Conservation (phyloP, 108 stramenopile species). For the Stephanodiscus triporus region DNA sequence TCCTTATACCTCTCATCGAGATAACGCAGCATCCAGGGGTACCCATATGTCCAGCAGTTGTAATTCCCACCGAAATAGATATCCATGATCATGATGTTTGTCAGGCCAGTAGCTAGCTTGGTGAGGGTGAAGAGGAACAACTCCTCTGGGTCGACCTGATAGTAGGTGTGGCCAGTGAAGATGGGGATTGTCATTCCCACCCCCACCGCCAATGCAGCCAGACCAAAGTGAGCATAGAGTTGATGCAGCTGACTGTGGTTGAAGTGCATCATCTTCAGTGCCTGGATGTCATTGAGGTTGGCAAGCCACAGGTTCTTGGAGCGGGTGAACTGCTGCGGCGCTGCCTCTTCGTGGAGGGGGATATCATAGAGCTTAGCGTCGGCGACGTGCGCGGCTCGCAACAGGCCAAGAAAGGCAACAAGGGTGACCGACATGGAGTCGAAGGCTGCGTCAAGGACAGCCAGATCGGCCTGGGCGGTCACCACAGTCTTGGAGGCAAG, state of each 20-base stretch:
- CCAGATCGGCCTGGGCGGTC: too few species aligned
- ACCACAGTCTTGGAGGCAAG: too few species aligned
- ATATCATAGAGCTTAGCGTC: background rate
- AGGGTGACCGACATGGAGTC: background rate
- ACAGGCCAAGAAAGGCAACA: background rate
- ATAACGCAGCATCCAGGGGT: constrained; percentile 11
- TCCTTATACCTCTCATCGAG: constrained; percentile 3
- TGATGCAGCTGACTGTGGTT: too few species aligned
- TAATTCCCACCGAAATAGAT: too few species aligned
- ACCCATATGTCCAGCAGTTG: constrained; percentile 2
- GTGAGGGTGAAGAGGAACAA: too few species aligned
- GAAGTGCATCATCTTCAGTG: too few species aligned
- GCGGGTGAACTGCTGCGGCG: background rate
- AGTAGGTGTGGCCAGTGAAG: too few species aligned
- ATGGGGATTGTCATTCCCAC: too few species aligned
- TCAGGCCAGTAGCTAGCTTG: constrained; percentile 3
- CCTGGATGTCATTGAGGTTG: background rate
- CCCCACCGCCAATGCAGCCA: too few species aligned
- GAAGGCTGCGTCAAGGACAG: too few species aligned
- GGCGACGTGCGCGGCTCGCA: background rate
- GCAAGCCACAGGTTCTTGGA: background rate
- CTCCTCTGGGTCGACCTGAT: too few species aligned
- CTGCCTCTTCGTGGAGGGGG: background rate
- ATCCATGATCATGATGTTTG: background rate
- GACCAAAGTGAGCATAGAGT: too few species aligned